phyloP scores from a whole-genome alignment of 805 yeast species.

The Teunomyces barrocoloradensis region DNA sequence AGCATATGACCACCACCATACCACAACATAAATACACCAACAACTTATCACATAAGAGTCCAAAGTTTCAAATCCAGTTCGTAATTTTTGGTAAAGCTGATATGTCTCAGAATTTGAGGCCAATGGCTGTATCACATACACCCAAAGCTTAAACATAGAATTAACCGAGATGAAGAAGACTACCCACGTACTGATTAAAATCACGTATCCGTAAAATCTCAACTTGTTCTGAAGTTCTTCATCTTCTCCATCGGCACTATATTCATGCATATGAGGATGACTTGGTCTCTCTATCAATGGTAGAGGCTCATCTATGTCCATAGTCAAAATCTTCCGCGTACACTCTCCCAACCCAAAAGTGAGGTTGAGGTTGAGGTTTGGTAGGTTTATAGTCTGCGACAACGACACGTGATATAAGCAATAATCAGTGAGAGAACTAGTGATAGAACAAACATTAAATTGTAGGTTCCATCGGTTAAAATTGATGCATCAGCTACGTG shows the following conservation, averaged over 20 bases:
- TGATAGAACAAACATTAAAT: no score
- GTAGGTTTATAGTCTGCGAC: no score
- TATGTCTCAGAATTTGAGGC: slow-evolving; percentile 13
- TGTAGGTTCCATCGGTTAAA: no score
- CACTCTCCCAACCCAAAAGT: background rate
- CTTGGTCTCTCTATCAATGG: slow-evolving; percentile 19
- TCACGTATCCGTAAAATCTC: slow-evolving; percentile 25
- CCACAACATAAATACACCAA: slow-evolving; percentile 41
- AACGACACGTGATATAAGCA: no score
- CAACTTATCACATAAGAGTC: slow-evolving; percentile 32
- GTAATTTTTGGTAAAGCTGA: slow-evolving; percentile 5
- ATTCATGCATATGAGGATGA: slow-evolving; percentile 4
- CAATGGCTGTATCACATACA: slow-evolving; percentile 30
- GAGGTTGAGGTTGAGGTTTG: background rate
- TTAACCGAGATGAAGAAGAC: slow-evolving; percentile 33
- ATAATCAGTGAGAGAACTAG: no score
- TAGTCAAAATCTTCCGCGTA: background rate
- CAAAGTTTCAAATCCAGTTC: slow-evolving; percentile 14
- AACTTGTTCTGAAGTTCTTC: slow-evolving; percentile 8
- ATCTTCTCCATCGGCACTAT: slow-evolving; percentile 7
- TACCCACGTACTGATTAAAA: slow-evolving; percentile 29
- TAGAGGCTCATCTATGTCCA: slow-evolving; percentile 14
- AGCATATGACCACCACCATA: slow-evolving; percentile 64
- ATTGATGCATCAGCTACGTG: no score
- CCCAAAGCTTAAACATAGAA: slow-evolving; percentile 37